Conservation (phyloP, 768 basidiomycete genomes). For the Naganishia vaughanmartiniae region DNA sequence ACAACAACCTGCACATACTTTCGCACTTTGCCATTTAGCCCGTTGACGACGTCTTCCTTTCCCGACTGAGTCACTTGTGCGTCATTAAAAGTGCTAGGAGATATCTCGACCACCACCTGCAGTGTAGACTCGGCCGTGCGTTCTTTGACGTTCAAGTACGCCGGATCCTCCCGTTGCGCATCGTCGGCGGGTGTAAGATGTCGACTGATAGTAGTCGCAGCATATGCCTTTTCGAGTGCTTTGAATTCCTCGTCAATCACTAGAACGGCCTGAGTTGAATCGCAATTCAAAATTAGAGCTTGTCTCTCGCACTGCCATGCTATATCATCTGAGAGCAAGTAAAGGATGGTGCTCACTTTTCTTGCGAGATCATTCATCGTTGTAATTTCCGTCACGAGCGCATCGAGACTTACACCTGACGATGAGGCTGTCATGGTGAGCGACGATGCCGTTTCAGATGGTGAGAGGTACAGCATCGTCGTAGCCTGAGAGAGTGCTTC, state of each 20-base stretch:
- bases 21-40: not conserved
- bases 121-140: too few relatives aligned
- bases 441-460: not conserved
- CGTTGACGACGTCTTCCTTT: not conserved
- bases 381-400: not conserved
- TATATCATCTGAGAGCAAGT: too few relatives aligned
- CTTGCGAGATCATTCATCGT: conserved; percentile 5
- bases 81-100: too few relatives aligned
- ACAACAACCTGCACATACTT: conserved; percentile 5
- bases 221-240: not conserved
- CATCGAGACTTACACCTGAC: not conserved
- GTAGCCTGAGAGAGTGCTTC: too few relatives aligned
- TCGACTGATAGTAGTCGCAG: too few relatives aligned
- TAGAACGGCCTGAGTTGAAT: not conserved
- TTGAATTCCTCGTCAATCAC: conserved; percentile 5
- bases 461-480: not conserved
- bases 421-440: not conserved
- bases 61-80: not conserved
- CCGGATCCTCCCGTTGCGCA: too few relatives aligned
- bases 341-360: not conserved
- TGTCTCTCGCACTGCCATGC: too few relatives aligned
- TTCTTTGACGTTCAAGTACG: too few relatives aligned
- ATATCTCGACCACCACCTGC: too few relatives aligned
- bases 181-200: too few relatives aligned
- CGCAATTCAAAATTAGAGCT: not conserved